Conservation (phyloP, 1,284 basidiomycete genomes). For the Fomes fomentarius region DNA sequence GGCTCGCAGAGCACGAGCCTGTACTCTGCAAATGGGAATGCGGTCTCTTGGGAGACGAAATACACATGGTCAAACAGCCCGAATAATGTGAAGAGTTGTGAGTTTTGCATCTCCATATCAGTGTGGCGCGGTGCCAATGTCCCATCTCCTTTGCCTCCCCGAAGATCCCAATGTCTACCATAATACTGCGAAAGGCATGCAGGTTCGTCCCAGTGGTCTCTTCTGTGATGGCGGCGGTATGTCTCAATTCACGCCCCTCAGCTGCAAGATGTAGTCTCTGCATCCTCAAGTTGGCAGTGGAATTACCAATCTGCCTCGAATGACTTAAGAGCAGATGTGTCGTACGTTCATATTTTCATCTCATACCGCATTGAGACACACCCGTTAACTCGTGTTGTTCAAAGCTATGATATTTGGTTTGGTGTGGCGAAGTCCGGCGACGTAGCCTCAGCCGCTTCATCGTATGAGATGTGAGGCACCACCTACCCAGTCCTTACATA, state of each 20-base stretch:
- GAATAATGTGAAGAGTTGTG: slow-evolving; percentile 61
- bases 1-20: slow-evolving; percentile 56
- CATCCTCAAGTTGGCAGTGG: slow-evolving; percentile 57
- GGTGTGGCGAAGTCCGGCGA: slow-evolving; percentile 46
- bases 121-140: too few species aligned
- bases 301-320: slow-evolving; percentile 47
- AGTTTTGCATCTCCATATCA: too few species aligned
- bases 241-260: slow-evolving; percentile 23
- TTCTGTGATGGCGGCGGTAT: not conserved
- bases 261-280: slow-evolving; percentile 46
- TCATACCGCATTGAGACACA: not conserved
- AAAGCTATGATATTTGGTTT: slow-evolving; percentile 63
- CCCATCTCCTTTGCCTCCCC: too few species aligned
- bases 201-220: slow-evolving; percentile 34
- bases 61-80: slow-evolving; percentile 57
- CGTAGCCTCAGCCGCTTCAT: slow-evolving; percentile 51
- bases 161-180: slow-evolving; percentile 48
- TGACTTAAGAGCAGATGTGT: slow-evolving; percentile 58
- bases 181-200: slow-evolving; percentile 48
- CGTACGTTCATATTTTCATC: slow-evolving; percentile 36
- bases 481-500: too few species aligned
- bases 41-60: slow-evolving; percentile 55
- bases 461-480: slow-evolving; percentile 53
- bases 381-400: too few species aligned
- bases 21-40: slow-evolving; percentile 41